A percentile compares a stretch with the other conserved stretches of the same genome.
phyloP scores from a whole-genome alignment of 495 filamentous ascomycete species.

The Elasticomyces elasticus region DNA sequence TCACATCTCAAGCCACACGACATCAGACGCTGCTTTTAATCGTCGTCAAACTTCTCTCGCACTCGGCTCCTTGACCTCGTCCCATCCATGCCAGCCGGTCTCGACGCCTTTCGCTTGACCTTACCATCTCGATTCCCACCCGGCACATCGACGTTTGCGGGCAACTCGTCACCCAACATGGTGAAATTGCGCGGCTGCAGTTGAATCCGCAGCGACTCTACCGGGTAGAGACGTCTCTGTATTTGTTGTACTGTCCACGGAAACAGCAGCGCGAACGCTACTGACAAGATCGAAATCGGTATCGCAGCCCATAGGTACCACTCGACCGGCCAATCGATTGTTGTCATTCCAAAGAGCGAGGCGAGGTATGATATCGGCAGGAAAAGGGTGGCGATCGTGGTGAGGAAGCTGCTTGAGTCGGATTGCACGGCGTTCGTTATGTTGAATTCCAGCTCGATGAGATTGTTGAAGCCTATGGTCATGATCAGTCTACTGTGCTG shows the following conservation, averaged over 20 bases:
- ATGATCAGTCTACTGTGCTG: neutral
- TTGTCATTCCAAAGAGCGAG: constrained; percentile 19
- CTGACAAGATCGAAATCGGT: constrained; percentile 11
- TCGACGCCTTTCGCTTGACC: constrained; percentile 4
- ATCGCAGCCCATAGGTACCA: constrained; percentile 20
- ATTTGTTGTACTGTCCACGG: constrained; percentile 4
- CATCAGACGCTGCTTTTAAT: neutral
- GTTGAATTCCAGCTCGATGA: constrained; percentile 26
- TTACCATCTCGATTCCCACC: constrained; percentile 4
- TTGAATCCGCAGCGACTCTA: constrained; percentile 1
- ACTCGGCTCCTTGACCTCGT: neutral
- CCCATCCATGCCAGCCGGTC: neutral
- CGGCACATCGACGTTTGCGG: constrained; percentile 14
- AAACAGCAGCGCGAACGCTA: constrained; percentile 10
- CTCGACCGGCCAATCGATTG: constrained; percentile 13
- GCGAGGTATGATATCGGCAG: constrained; percentile 23
- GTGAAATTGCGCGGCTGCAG: constrained; percentile 19
- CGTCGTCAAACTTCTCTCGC: neutral
- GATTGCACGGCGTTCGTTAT: constrained; percentile 20
- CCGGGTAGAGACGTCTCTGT: constrained; percentile 15
- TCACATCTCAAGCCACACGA: too few relatives aligned
- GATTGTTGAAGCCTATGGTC: constrained; percentile 20
- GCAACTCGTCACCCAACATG: constrained; percentile 23
- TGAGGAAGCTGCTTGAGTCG: constrained; percentile 16
- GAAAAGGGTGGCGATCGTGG: constrained; percentile 23